Evolutionary conservation across 345 rosid genomes (phyloP), one percentile per base, ranked within the genome.

Genomic region (Boechera retrofracta): DNA sequence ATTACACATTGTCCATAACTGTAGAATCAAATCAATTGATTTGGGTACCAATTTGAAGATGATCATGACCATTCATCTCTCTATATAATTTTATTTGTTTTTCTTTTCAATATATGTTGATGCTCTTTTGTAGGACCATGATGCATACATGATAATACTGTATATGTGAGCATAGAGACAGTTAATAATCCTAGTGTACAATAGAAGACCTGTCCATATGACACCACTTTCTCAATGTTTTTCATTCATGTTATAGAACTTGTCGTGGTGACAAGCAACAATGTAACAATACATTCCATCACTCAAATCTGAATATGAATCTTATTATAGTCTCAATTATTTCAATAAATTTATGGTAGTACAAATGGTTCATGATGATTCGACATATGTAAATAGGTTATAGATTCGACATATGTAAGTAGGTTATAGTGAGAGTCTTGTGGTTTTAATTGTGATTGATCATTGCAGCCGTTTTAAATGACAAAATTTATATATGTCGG

Each of bases 21-120:
- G 58, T 67, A 67, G 74, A 73, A 72, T 72, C 81, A 78, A 72
- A 72, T 72, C 77, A 73, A 66, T 67, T 60, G 77, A 78, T 54
- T 73, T 41, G 35, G 64, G 51, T 72, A 65, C 73, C 81, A 73
- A 41, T 66, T 28, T 67, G 74, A 57, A 49, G 67, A 73, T 79
- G 78, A 72, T 67, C 51, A 58, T 42, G 77, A 78, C 80, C 76
- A 72, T 53, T 73, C 77, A 73, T 67, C 74, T 72, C 36, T 72
- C 41, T 66, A 9, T 78, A 13, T 72, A 9, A 47, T 65, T 11
- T 29, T 29, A 24, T 41, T 53, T 32, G 1, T 7, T 53, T 67
- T 70, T 53, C n/a, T 69, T 63, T 55, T 63, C 52, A 32, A 64
- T 26, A 55, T 71, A 77, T 44, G 42, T 36, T 47, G 52, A 77